phyloP scores from a whole-genome alignment of 2,329 filamentous ascomycete genomes.

The Sarocladiaceae sp. region DNA sequence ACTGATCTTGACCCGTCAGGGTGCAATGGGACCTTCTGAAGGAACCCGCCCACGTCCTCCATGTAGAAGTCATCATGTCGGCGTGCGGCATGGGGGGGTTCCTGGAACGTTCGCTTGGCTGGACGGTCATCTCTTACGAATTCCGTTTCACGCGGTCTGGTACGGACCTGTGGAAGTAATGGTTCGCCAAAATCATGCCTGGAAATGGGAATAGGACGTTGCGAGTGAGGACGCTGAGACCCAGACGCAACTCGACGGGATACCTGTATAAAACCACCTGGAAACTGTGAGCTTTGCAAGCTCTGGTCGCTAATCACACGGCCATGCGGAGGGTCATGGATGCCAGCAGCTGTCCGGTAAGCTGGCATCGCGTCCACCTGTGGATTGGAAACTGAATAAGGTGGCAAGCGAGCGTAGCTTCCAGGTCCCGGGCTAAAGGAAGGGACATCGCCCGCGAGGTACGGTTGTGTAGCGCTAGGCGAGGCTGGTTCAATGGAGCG shows the following conservation, averaged over 20 bases:
- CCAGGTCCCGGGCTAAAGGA: slow-evolving; percentile 12
- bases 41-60: slow-evolving; percentile 33
- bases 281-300: neutral
- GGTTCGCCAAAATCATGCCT: neutral
- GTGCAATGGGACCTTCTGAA: slow-evolving; percentile 21
- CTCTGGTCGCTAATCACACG: neutral
- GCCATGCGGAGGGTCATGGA: neutral
- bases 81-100: neutral
- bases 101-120: neutral
- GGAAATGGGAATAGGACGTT: neutral
- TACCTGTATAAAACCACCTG: slow-evolving; percentile 6
- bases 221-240: neutral
- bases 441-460: slow-evolving; percentile 22
- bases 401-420: neutral
- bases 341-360: neutral
- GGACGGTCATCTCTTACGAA: neutral
- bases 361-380: too few species aligned
- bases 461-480: slow-evolving; percentile 27
- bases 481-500: slow-evolving; percentile 40
- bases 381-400: too few species aligned
- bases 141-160: neutral
- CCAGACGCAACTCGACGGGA: neutral
- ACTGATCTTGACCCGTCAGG: neutral
- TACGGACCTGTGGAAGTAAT: neutral
- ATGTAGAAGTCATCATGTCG: slow-evolving; percentile 19